Evolutionary conservation across 257 asterid genomes (phyloP), one percentile per base, ranked within the genome.

Genomic region (Nicotiana otophora): DNA sequence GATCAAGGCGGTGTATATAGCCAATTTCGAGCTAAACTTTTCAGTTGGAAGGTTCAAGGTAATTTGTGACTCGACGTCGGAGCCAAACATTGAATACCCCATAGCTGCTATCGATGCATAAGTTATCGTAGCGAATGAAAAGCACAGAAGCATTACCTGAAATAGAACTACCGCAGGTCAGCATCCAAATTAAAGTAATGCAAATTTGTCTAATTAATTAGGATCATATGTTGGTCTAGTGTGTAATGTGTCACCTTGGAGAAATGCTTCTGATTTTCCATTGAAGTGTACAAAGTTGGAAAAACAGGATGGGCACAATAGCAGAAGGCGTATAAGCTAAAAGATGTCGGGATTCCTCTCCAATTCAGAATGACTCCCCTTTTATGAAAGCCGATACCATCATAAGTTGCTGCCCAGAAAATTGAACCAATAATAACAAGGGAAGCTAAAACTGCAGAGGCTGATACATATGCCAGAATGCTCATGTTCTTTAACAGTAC

Each of bases 281-380:
- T 96, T n/a, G 99, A 96, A 67, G 92, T 91, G 87, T 96, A 96
- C 17, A 96, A 53, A 1, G 97, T 90, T 0, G 98, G 99, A 23
- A 96, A 96, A 89, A 96, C 98, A 0, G 99, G 99, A 86, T 96
- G 99, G 48, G 97, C 98, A 39, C 99, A 94, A 14, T 94, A 96
- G 68, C 99, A 96, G 80, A 94, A 96, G 19, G 98, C 91, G 10
- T 93, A 93, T 10, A 96, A 85, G 85, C 98, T 96, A 58, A 91
- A 84, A 28, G 98, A 96, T 3, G 93, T 92, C 0, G 98, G 98
- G 30, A 92, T 81, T 53, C 98, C 98, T 16, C 81, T 83, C 82
- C 82, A 81, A 61, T 90, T 87, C 3, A 93, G 11, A 68, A 84
- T 5, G 3, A 64, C 72, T 9, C 94, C 98, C 83, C 85, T 85